Evolutionary conservation across 192 early-diverging fungal species (phyloP), one percentile per base, ranked within the genome.

Genomic region (Backusella luteola): DNA sequence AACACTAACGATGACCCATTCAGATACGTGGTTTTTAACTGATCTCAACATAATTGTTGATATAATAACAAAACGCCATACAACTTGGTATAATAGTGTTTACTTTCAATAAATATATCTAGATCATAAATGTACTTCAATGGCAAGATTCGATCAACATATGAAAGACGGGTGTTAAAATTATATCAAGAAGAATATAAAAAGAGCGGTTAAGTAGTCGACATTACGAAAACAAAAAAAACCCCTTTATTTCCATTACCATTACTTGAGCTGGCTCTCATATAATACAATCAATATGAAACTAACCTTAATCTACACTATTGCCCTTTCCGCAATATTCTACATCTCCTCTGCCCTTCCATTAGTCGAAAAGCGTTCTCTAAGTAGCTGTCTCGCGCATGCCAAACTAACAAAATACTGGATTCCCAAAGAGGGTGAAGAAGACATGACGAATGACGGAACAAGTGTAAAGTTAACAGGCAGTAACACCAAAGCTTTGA

Each of bases 341-440:
- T 39, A 17, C 23, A 29, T 71, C 3, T 46, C 49, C 8, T 23
- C 67, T 5, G 76, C 76, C 0, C 69, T 56, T 21, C 76, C 76
- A 2, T n/a, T 77, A 34, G 52, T 14, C 6, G 52, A 53, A 53
- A 38, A 69, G 52, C 44, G 69, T 8, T 53, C n/a, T 53, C n/a
- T 21, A 2, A 53, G 52, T n/a, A 53, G 53, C 38, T 80, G 79
- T 36, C 76, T 76, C 42, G 26, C 67, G 14, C 19, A 76, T 17
- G 79, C 79, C 6, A 71, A 26, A 35, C 46, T 80, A 6, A 80
- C 79, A 9, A 59, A 76, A 38, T 82, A 82, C 59, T 82, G 81
- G 81, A 79, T 82, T n/a, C 81, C 81, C 11, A 79, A 79, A 59
- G 69, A 82, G 46, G 81, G 81, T 32, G 73, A 71, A 23, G 73